These are phyloP conservation scores for Mycena indigotica DNA, from an alignment of 768 basidiomycete genomes.

Conservation along the genomic window DNA sequence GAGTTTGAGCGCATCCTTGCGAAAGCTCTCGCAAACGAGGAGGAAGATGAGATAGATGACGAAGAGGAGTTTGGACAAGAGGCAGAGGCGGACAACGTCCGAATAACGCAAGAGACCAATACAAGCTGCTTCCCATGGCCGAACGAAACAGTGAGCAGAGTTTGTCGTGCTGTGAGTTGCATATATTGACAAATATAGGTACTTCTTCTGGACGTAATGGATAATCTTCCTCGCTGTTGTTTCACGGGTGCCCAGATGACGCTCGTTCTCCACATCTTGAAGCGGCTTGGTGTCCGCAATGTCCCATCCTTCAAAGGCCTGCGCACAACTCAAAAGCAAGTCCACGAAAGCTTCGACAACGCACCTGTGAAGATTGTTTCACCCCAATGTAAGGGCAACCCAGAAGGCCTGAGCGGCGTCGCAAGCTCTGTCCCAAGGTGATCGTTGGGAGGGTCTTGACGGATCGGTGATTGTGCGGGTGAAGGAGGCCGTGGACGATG, in stretches of 20 bases:
- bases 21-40: not conserved
- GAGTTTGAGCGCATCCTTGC: not conserved
- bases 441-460: too few species aligned
- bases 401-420: too few species aligned
- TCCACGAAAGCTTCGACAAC: too few species aligned
- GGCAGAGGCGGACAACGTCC: not conserved
- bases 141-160: not conserved
- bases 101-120: not conserved
- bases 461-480: too few species aligned
- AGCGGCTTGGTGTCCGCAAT: not conserved
- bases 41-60: not conserved
- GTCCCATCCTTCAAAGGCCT: not conserved
- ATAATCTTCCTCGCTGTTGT: not conserved
- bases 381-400: not conserved
- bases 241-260: not conserved
- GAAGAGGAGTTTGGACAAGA: not conserved
- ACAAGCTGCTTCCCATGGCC: not conserved
- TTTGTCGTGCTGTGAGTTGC: too few species aligned
- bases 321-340: not conserved
- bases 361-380: not conserved
- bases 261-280: not conserved
- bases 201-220: not conserved
- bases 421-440: too few species aligned
- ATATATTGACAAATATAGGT: too few species aligned
- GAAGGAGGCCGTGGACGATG: too few species aligned